Conservation (phyloP, 2,329 filamentous ascomycete species). For the Fusarium chaquense region DNA sequence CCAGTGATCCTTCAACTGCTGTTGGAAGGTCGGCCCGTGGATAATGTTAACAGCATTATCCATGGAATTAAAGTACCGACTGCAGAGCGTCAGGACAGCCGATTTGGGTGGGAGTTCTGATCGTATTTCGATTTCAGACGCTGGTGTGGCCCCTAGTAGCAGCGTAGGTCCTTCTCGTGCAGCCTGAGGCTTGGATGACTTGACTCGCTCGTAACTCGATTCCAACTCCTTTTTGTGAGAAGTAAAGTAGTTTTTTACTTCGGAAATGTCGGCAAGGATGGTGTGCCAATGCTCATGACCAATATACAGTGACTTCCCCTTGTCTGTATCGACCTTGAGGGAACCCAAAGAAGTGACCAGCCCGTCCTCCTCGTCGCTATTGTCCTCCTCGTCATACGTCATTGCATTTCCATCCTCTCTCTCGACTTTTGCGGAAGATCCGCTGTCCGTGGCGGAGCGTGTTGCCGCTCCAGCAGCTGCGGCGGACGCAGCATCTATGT, state of each 20-base stretch:
- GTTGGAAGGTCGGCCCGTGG: constrained; percentile 86
- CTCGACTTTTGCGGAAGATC: constrained; percentile 63
- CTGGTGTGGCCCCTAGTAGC: constrained; percentile 79
- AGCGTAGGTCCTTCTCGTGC: constrained; percentile 78
- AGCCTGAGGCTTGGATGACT: constrained; percentile 72
- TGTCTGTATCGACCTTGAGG: constrained; percentile 82
- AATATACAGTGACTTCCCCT: constrained; percentile 83
- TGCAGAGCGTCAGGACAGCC: constrained; percentile 85
- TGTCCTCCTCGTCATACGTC: constrained; percentile 62
- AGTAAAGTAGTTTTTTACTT: constrained; percentile 91
- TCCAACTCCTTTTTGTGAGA: constrained; percentile 91
- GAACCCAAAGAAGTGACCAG: constrained; percentile 81
- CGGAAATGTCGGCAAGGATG: constrained; percentile 83
- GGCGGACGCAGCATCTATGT: constrained; percentile 58
- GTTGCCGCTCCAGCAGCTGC: constrained; percentile 53
- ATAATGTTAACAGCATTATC: constrained; percentile 79
- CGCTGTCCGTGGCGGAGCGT: constrained; percentile 57
- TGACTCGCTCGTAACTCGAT: constrained; percentile 81
- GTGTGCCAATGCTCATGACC: constrained; percentile 88
- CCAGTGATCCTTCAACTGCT: constrained; percentile 76
- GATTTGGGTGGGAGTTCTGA: constrained; percentile 83
- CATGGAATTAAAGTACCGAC: constrained; percentile 89
- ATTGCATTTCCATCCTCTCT: constrained; percentile 67
- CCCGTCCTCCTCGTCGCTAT: constrained; percentile 77
- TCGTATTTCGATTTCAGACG: constrained; percentile 81